A percentile compares a stretch with the other conserved stretches of the same genome.
These are phyloP conservation scores for Centella asiatica DNA, from an alignment of 129 eudicot species.

Conservation along the genomic window DNA sequence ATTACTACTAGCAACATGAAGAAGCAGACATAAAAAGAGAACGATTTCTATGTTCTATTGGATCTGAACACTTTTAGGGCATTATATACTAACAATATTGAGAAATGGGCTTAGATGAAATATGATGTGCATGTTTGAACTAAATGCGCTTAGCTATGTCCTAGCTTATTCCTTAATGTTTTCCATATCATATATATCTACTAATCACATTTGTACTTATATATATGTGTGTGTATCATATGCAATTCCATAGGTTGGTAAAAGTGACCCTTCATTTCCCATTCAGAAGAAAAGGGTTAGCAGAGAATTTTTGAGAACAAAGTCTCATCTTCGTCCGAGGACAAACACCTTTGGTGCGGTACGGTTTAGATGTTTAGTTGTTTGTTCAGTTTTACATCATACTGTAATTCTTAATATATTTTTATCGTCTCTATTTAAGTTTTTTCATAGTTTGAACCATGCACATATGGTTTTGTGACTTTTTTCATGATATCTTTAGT, in stretches of 20 bases:
- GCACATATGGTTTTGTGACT: not conserved
- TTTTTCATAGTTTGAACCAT: not conserved
- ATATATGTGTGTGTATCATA: too few species aligned
- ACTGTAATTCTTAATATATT: not conserved
- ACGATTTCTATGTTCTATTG: not conserved
- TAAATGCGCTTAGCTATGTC: not conserved
- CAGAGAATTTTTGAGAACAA: conserved; percentile 85
- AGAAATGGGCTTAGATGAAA: too few species aligned
- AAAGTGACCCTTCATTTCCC: conserved; percentile 76
- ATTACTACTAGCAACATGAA: too few species aligned
- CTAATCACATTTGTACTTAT: not conserved
- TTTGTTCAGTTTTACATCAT: conserved; percentile 9
- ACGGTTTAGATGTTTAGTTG: conserved; percentile 23
- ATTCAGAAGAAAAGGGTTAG: conserved; percentile 85
- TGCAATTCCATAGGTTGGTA: conserved; percentile 69
- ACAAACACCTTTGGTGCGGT: conserved; percentile 99
- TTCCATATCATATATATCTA: conserved; percentile 1
- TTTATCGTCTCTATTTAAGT: not conserved
- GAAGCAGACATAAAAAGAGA: too few species aligned
- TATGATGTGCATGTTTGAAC: not conserved
- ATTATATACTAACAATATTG: too few species aligned
- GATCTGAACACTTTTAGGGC: not conserved
- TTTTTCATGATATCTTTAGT: not conserved
- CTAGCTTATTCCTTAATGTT: not conserved
- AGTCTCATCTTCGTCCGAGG: conserved; percentile 98